Evolutionary conservation across 2,329 filamentous ascomycete species (phyloP), one percentile per base, ranked within the genome.

Genomic region (Diaporthe sp.): DNA sequence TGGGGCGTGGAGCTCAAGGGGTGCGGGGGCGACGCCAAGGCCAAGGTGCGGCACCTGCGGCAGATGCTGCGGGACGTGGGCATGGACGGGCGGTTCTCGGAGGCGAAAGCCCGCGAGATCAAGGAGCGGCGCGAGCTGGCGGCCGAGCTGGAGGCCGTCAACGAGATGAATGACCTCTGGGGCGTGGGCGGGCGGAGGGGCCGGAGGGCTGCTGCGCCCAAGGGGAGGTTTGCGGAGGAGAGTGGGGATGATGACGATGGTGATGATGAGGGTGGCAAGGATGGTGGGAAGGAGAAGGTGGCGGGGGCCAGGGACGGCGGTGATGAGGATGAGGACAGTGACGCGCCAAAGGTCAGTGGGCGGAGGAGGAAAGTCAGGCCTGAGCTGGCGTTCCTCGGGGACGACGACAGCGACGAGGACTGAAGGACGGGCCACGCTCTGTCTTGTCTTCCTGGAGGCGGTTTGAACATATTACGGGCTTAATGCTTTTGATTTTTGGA

Each of bases 71-170:
- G 88, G 44, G 95, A 97, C 39, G 87, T 92, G 6, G 97, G 96
- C 44, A 98, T 98, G 94, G 92, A 92, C 1, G 96, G 96, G 0
- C 91, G 96, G 22, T 98, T 95, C 83, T 97, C 94, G 0, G 90
- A 94, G 79, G 92, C 95, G 55, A 96, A 94, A 79, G 96, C 96
- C 0, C 91, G 89, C 32, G 92, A 94, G 82, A 98, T 98, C 81
- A 97, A 95, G 81, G 96, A 98, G 84, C 88, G 90, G 79, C 89
- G 96, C 70, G 96, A 99, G 83, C 87, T 99, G 47, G 88, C 91
- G 79, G 94, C 92, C 0, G 96, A 99, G 79, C 86, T 98, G 9
- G 94, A 97, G 80, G 93, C 92, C 17, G 95, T 98, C 22, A 92
- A 94, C 81, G 92, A 97, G 81, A 96, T 95, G 79, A 92, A 94